Base-by-base conservation (phyloP, 106 monocot genomes). In the Dioscorea dumetorum region DNA sequence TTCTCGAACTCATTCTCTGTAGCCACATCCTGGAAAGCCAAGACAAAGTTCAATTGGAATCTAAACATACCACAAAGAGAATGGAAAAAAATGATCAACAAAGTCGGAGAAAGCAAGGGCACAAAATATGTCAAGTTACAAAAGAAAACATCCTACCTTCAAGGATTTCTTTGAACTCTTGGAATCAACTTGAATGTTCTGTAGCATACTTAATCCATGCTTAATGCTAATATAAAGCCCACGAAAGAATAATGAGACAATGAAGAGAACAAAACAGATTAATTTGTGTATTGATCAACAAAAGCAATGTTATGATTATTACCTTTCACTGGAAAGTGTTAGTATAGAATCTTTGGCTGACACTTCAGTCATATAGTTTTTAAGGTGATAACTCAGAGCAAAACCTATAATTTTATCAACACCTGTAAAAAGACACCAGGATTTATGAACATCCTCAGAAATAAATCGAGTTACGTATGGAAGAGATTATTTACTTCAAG, bases 1-100 rank as follows among this genome's bases (percentile, higher is more conserved):
- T 97, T 99, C 72, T 99, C 97, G 75, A 99, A 99, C 78, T 99
- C 97, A 73, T 99, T 99, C 66, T 99, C 97, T 48, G 97, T 99
- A 21, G 67, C 87, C 35, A 99, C 92, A 79, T 99, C 97, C 97
- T 97, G 74, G 10, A 70, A 67, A 41, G 41, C 41, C 41, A 41
- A 41, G 41, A 41, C 41, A 41, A 41, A 41, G 41, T 41, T 41
- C 41, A 41, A 41, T 41, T 41, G 41, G 41, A 6, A 41, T 41
- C 41, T 41, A 41, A 41, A 41, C 10, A 41, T 1, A 41, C 41
- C 41, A 41, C 41, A 41, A 8, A 41, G 9, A 41, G 6, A 41
- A 41, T 41, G 41, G 28, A 41, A 41, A 41, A 41, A 41, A 41
- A 41, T 41, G 41, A 28, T 41, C 41, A 41, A 6, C 41, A 41